Percentiles rank a stretch among this genome's conserved stretches.
phyloP scores from a whole-genome alignment of 129 eudicot genomes.

The Kitagawia praeruptora region DNA sequence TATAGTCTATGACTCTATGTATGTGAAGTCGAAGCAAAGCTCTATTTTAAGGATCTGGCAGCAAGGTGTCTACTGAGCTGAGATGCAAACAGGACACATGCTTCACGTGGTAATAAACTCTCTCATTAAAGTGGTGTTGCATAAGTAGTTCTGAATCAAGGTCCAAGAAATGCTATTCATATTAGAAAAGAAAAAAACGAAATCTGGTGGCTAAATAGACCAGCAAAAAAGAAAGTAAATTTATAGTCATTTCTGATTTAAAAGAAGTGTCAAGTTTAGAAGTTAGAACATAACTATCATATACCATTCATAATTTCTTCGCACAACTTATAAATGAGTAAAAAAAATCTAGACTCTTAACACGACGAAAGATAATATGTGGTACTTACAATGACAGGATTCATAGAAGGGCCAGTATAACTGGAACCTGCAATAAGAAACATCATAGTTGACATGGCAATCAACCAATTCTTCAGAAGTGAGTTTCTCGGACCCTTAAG shows the following conservation, averaged over 20 bases:
- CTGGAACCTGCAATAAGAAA: constrained; percentile 40
- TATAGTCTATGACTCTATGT: neutral
- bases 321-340: neutral
- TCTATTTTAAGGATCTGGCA: neutral
- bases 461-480: constrained; percentile 48
- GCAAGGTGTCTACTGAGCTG: neutral
- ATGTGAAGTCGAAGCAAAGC: neutral
- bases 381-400: constrained; percentile 49
- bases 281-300: neutral
- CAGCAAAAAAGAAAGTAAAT: neutral
- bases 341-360: neutral
- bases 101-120: neutral
- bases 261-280: neutral
- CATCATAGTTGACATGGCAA: constrained; percentile 40
- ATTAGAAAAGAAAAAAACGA: neutral
- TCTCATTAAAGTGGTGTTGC: neutral
- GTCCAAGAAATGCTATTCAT: neutral
- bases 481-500: constrained; percentile 38
- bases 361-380: neutral
- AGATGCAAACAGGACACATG: neutral
- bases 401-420: constrained; percentile 68
- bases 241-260: neutral
- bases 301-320: neutral
- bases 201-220: neutral
- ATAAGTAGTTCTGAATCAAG: neutral